These are phyloP conservation scores for Geosiphon pyriformis DNA, from an alignment of 192 early-diverging fungal species.

Conservation along the genomic window DNA sequence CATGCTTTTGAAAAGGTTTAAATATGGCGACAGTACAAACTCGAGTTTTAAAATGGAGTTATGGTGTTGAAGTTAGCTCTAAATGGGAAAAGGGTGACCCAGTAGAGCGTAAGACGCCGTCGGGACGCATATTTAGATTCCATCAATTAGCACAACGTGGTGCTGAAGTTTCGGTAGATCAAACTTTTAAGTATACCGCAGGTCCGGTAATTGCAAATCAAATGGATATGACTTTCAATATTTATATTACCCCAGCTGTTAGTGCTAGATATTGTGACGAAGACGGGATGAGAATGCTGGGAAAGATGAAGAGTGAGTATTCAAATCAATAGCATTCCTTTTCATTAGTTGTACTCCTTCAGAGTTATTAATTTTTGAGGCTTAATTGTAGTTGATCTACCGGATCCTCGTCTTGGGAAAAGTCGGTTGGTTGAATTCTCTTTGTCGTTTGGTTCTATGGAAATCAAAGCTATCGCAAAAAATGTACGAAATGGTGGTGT, in stretches of 20 bases:
- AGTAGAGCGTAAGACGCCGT: background rate
- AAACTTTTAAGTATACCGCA: background rate
- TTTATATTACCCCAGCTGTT: background rate
- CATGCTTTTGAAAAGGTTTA: background rate
- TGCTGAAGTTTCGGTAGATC: background rate
- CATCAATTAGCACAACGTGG: slow-evolving; percentile 14
- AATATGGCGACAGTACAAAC: background rate
- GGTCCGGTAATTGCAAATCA: background rate
- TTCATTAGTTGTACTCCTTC: too few species aligned
- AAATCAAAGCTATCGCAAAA: slow-evolving; percentile 21
- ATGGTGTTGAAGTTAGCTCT: slow-evolving; percentile 5
- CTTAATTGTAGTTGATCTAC: background rate
- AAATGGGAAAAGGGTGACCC: background rate
- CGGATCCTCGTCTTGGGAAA: background rate
- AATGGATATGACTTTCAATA: background rate
- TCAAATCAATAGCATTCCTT: too few species aligned
- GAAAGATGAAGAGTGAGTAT: slow-evolving; percentile 1
- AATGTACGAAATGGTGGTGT: slow-evolving; percentile 5
- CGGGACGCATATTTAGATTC: background rate
- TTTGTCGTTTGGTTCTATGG: slow-evolving; percentile 16
- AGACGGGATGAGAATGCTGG: slow-evolving; percentile 7
- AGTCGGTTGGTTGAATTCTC: slow-evolving; percentile 8
- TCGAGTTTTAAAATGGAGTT: slow-evolving; percentile 5
- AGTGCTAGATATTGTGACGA: slow-evolving; percentile 12
- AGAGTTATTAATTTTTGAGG: background rate